Evolutionary conservation across 2,329 filamentous ascomycete species (phyloP), one percentile per base, ranked within the genome.

Genomic region (Pseudogymnoascus pannorum): DNA sequence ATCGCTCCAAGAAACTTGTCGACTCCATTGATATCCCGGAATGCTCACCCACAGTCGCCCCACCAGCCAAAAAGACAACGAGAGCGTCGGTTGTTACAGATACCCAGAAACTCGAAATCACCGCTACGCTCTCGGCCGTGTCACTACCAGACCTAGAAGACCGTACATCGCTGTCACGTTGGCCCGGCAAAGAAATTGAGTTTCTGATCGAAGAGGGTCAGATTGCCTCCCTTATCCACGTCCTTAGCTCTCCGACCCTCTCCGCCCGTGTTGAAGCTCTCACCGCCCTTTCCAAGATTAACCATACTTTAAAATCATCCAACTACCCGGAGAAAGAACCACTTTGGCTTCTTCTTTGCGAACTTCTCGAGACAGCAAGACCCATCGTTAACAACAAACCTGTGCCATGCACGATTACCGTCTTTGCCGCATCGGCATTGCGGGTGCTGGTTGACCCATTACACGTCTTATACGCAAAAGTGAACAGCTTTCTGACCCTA

Each of bases 401-500:
- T 1, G 77, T 95, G 3, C 87, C 92, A 0, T 91, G 87, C 63
- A 80, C 91, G 11, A 85, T 91, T 5, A 82, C 86, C n/a, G 83
- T 88, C 9, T 94, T 96, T 68, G 87, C 91, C 6, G 80, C 82
- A 54, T 84, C 85, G 65, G 85, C 87, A 1, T 78, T 96, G 6
- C 76, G 81, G 1, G 84, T 96, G 14, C 76, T 96, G 51, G 82
- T 80, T 20, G 87, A 91, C 64, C 93, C 93, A 0, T 80, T 91
- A 14, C 91, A 96, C 70, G 84, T 84, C 63, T 82, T 97, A 36
- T 97, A 96, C 72, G 84, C 86, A 62, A 96, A 96, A 72, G 77
- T 94, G 74, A 96, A 96, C 76, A 79, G 81, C 5, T 97, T 92
- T 72, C 82, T 97, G 35, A 90, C 90, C 20, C 86, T 86, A 59